A percentile compares a stretch with the other conserved stretches of the same genome.
Conservation (phyloP, 441 rosid species). For the Mallotus japonicus region DNA sequence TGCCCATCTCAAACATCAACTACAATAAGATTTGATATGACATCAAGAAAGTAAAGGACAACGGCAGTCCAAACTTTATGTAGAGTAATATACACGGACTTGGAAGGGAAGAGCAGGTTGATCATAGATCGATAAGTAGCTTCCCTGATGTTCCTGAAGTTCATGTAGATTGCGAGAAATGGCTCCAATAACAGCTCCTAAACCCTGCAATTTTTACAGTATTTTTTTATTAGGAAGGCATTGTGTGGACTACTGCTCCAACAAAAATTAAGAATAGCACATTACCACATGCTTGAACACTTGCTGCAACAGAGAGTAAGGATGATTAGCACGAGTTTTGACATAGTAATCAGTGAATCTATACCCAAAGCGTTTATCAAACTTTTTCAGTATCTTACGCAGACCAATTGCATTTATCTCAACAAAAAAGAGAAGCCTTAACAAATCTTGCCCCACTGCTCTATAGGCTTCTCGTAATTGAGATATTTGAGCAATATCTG, state of each 20-base stretch:
- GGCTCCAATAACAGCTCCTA: slow-evolving; percentile 98
- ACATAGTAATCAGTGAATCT: slow-evolving; percentile 89
- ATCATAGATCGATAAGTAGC: slow-evolving; percentile 91
- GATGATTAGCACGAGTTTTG: slow-evolving; percentile 95
- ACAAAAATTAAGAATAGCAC: slow-evolving; percentile 5
- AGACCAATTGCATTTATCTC: slow-evolving; percentile 92
- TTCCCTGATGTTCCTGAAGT: slow-evolving; percentile 95
- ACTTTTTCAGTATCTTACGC: slow-evolving; percentile 93
- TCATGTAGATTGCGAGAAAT: slow-evolving; percentile 97
- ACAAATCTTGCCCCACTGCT: slow-evolving; percentile 72
- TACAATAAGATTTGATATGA: background rate
- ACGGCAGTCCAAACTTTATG: background rate
- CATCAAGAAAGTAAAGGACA: background rate
- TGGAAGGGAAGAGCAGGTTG: slow-evolving; percentile 80
- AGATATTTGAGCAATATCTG: slow-evolving; percentile 59
- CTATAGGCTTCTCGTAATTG: slow-evolving; percentile 76
- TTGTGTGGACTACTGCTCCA: background rate
- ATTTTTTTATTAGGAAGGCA: slow-evolving; percentile 23
- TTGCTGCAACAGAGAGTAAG: slow-evolving; percentile 97
- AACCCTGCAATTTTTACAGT: slow-evolving; percentile 53
- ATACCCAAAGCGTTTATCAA: slow-evolving; percentile 92
- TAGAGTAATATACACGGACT: slow-evolving; percentile 39
- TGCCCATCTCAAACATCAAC: slow-evolving; percentile 9
- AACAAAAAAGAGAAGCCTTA: slow-evolving; percentile 78
- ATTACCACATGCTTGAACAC: slow-evolving; percentile 98